A percentile compares a stretch with the other conserved stretches of the same genome.
phyloP scores from a whole-genome alignment of 2,329 filamentous ascomycete species.

The Verticillium isaacii region DNA sequence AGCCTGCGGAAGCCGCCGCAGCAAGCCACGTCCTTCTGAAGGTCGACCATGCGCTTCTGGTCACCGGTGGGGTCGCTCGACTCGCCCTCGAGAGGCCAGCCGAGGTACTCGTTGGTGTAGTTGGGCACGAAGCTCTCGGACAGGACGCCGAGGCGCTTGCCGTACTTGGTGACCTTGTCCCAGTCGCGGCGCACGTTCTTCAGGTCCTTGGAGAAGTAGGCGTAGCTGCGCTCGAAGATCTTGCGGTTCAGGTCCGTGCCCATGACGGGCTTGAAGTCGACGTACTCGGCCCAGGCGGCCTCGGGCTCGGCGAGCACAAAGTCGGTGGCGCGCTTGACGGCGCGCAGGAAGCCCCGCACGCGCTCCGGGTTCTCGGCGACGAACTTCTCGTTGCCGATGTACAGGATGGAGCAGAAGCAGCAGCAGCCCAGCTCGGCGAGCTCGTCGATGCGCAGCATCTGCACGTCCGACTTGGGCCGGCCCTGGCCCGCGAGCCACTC shows the following conservation, averaged over 20 bases:
- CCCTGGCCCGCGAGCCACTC: conserved; percentile 65
- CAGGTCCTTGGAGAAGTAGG: conserved; percentile 69
- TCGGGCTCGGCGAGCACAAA: conserved; percentile 61
- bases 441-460: conserved; percentile 79
- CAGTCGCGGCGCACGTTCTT: conserved; percentile 74
- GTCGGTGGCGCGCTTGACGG: conserved; percentile 71
- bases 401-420: conserved; percentile 79
- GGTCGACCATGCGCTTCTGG: conserved; percentile 67
- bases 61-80: conserved; percentile 65
- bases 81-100: conserved; percentile 61
- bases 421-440: conserved; percentile 76
- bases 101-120: conserved; percentile 69
- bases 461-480: conserved; percentile 61
- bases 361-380: conserved; percentile 61
- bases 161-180: conserved; percentile 72
- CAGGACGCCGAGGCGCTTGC: conserved; percentile 67
- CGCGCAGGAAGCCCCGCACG: conserved; percentile 63
- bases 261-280: conserved; percentile 69
- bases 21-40: conserved; percentile 63
- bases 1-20: conserved; percentile 61
- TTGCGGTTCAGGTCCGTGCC: conserved; percentile 64
- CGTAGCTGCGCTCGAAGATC: conserved; percentile 75
- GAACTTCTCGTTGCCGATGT: conserved; percentile 74
- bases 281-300: conserved; percentile 62
- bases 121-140: conserved; percentile 61